phyloP scores from a whole-genome alignment of 2,329 filamentous ascomycete species.

The Botrytis paeoniae region DNA sequence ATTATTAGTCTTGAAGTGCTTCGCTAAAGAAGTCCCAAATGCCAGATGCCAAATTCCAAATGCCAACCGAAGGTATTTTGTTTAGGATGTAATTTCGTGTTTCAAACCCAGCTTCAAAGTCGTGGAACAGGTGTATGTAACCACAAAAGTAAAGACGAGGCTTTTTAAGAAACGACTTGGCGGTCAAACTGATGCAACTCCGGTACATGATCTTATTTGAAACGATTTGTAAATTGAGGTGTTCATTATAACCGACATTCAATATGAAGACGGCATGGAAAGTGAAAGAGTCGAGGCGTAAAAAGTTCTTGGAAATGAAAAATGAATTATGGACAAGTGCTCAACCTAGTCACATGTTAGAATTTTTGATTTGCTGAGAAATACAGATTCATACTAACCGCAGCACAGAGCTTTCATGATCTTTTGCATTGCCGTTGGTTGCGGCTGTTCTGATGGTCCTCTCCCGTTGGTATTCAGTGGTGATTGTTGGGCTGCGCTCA shows the following conservation, averaged over 20 bases:
- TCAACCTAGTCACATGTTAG: constrained; percentile 35
- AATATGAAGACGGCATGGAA: constrained; percentile 15
- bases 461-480: constrained; percentile 56
- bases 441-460: constrained; percentile 56
- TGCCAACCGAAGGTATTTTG: constrained; percentile 26
- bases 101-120: constrained; percentile 13
- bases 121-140: constrained; percentile 29
- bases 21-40: constrained; percentile 18
- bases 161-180: constrained; percentile 25
- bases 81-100: constrained; percentile 19
- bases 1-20: constrained; percentile 35
- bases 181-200: constrained; percentile 16
- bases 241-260: constrained; percentile 29
- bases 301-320: constrained; percentile 12
- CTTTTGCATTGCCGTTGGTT: constrained; percentile 84
- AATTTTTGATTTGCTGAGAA: constrained; percentile 12
- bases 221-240: constrained; percentile 28
- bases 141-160: constrained; percentile 33
- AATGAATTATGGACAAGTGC: constrained; percentile 21
- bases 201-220: constrained; percentile 29
- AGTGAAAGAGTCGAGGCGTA: constrained; percentile 15
- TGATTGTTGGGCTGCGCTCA: constrained; percentile 52
- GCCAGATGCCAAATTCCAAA: constrained; percentile 29
- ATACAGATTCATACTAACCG: constrained; percentile 51
- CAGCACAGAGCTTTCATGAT: constrained; percentile 92